Evolutionary conservation across 2,329 filamentous ascomycete genomes (phyloP).

Genomic region (Pseudogymnoascus sp.): DNA sequence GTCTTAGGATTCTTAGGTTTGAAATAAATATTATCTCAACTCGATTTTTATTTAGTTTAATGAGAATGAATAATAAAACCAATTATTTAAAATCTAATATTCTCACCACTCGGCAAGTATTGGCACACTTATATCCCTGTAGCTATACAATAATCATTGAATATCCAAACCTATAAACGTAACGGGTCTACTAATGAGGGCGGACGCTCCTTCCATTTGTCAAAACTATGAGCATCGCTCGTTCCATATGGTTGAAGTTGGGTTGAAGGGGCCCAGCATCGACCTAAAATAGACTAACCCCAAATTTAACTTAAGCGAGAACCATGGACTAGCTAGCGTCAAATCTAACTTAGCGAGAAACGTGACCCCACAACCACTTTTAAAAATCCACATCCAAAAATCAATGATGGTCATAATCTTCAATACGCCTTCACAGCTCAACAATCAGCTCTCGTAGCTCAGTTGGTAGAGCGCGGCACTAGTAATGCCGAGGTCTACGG

Average conservation of each 20-base stretch:
- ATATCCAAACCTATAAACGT: not conserved
- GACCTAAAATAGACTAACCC: not conserved
- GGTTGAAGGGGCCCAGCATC: not conserved
- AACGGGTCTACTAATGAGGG: not conserved
- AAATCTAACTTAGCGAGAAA: not conserved
- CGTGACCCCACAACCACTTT: not conserved
- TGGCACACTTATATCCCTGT: not conserved
- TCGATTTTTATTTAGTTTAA: not conserved
- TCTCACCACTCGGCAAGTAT: not conserved
- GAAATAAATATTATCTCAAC: not conserved
- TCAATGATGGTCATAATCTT: not conserved
- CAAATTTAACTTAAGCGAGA: not conserved
- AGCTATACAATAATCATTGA: not conserved
- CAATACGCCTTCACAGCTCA: not conserved
- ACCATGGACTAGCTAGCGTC: not conserved
- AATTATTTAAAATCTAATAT: not conserved
- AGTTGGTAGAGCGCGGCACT: slow-evolving; percentile 9
- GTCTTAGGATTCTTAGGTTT: not conserved
- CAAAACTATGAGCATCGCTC: not conserved
- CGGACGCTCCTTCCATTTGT: not conserved
- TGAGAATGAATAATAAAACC: too few species aligned
- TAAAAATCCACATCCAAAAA: not conserved
- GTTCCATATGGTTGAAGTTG: not conserved
- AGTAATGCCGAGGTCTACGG: slow-evolving; percentile 7
- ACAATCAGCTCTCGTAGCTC: slow-evolving; percentile 8